Conservation (phyloP, 2,329 filamentous ascomycete genomes). For the Atkinsonella hypoxylon region DNA sequence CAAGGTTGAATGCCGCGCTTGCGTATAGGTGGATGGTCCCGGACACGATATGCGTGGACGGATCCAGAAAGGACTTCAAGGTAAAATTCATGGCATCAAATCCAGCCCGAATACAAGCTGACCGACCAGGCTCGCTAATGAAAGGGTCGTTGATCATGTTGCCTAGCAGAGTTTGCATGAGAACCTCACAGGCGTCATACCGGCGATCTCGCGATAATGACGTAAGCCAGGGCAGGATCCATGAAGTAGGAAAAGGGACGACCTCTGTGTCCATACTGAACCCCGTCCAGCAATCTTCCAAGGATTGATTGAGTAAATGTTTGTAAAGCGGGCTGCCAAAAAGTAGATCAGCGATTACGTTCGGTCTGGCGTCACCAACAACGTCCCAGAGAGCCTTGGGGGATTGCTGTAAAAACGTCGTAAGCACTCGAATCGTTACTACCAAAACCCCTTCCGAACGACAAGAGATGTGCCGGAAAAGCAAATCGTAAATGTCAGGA, state of each 20-base stretch:
- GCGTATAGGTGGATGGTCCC: conserved; percentile 49
- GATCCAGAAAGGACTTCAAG: conserved; percentile 41
- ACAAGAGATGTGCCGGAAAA: conserved; percentile 42
- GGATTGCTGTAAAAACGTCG: conserved; percentile 60
- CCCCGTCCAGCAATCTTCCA: conserved; percentile 30
- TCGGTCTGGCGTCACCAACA: conserved; percentile 68
- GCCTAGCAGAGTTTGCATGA: conserved; percentile 63
- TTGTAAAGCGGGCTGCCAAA: conserved; percentile 60
- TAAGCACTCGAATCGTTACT: conserved; percentile 58
- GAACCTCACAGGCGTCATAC: conserved; percentile 66
- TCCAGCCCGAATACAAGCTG: conserved; percentile 52
- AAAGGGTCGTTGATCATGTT: conserved; percentile 42
- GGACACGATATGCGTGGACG: conserved; percentile 29
- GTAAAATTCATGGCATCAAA: conserved; percentile 47
- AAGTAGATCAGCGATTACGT: conserved; percentile 72
- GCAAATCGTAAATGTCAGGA: conserved; percentile 55
- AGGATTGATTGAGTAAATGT: conserved; percentile 47
- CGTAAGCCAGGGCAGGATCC: conserved; percentile 65
- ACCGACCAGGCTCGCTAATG: conserved; percentile 45
- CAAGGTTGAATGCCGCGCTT: conserved; percentile 53
- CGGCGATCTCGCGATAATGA: conserved; percentile 68
- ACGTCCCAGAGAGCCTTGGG: conserved; percentile 80
- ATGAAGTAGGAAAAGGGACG: conserved; percentile 57
- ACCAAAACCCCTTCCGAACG: conserved; percentile 47
- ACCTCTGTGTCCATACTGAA: conserved; percentile 33